These are phyloP conservation scores for Blastobotrys mokoenaii DNA, from an alignment of 805 yeast genomes.

Conservation along the genomic window DNA sequence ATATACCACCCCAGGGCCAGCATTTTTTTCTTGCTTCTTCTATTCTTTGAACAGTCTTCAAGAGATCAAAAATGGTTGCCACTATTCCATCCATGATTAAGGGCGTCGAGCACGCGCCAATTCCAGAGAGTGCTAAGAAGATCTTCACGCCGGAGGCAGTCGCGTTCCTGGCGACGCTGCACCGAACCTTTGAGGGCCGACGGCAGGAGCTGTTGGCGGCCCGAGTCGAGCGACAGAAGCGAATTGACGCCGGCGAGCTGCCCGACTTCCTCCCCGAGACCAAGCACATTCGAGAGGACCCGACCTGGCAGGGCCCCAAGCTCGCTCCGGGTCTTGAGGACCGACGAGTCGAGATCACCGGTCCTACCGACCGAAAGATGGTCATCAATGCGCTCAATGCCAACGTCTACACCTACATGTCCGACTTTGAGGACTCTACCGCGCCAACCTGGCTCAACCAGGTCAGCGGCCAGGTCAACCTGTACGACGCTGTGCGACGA, in stretches of 20 bases:
- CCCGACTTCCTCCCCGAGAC: constrained; percentile 69
- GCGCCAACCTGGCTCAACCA: constrained; percentile 64
- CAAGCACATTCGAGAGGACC: constrained; percentile 50
- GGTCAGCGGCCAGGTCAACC: constrained; percentile 61
- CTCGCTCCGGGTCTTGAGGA: constrained; percentile 62
- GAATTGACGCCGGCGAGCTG: constrained; percentile 52
- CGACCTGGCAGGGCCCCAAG: constrained; percentile 63
- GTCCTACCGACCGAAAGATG: constrained; percentile 71
- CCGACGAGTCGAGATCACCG: constrained; percentile 68
- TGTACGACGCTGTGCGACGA: constrained; percentile 60
- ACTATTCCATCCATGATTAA: constrained; percentile 22
- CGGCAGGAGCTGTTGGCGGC: constrained; percentile 48
- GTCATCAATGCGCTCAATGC: constrained; percentile 66
- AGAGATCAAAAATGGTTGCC: constrained; percentile 15
- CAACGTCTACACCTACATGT: constrained; percentile 65
- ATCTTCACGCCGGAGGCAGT: constrained; percentile 55
- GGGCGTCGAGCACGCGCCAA: constrained; percentile 49
- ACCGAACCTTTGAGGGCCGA: constrained; percentile 50
- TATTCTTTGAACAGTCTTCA: not conserved
- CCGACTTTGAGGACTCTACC: constrained; percentile 66
- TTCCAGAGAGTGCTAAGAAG: constrained; percentile 41
- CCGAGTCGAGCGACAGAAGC: constrained; percentile 46
- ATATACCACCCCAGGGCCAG: not conserved
- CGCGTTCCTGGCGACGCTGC: constrained; percentile 58
- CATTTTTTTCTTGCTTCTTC: not conserved